These are phyloP conservation scores for Melaleuca quinquenervia DNA, from an alignment of 345 rosid genomes.

Conservation along the genomic window DNA sequence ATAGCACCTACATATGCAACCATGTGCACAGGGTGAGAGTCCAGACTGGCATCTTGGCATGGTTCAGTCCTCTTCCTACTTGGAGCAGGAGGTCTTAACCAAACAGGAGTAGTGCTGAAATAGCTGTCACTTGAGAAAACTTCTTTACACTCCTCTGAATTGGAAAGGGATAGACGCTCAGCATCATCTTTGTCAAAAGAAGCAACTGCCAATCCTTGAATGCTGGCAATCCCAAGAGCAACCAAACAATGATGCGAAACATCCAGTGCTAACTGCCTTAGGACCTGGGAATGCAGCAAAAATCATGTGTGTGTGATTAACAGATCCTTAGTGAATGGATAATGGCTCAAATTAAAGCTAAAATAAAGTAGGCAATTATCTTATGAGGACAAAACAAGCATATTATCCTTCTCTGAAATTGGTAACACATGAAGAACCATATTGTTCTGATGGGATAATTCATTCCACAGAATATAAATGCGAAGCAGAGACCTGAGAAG, in stretches of 20 bases:
- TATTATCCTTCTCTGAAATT: neutral
- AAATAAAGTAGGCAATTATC: neutral
- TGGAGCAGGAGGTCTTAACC: constrained; percentile 41
- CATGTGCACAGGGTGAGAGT: neutral
- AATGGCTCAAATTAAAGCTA: neutral
- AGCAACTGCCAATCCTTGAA: constrained; percentile 45
- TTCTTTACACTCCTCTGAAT: constrained; percentile 11
- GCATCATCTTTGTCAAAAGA: constrained; percentile 38
- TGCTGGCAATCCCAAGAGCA: constrained; percentile 38
- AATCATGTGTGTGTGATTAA: neutral
- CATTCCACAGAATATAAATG: neutral
- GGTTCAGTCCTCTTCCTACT: constrained; percentile 19
- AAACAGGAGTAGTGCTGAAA: constrained; percentile 11
- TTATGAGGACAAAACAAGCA: neutral
- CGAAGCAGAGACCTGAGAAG: constrained; percentile 26
- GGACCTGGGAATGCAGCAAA: constrained; percentile 12
- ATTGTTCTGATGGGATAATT: neutral
- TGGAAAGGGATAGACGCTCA: constrained; percentile 27
- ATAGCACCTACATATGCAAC: constrained; percentile 3
- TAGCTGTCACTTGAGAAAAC: neutral
- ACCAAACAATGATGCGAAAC: constrained; percentile 31
- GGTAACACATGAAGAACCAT: neutral
- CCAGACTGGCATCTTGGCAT: constrained; percentile 6
- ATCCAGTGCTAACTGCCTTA: constrained; percentile 40
- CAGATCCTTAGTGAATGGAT: neutral